Evolutionary conservation across 2,329 filamentous ascomycete genomes (phyloP), one percentile per base, ranked within the genome.

Genomic region (Pseudophaeomoniella oleicola): DNA sequence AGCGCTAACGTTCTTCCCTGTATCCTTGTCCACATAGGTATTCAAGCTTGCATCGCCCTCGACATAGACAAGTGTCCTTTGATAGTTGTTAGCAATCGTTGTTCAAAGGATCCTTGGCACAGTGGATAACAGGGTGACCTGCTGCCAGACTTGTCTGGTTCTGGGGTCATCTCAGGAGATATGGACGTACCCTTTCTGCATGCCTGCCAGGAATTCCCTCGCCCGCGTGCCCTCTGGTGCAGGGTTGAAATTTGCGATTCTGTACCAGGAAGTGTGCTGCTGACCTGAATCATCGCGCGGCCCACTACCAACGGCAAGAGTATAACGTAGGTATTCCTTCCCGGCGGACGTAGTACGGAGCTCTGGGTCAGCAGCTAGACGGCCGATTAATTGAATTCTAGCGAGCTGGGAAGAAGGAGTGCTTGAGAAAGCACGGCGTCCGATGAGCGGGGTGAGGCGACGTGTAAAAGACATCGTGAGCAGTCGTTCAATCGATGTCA

Each of bases 151-250:
- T 35, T 19, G 22, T 12, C 30, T 13, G 17, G 9, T n/a, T n/a
- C n/a, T n/a, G n/a, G n/a, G n/a, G n/a, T n/a, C n/a, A n/a, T n/a
- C n/a, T n/a, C n/a, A n/a, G n/a, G n/a, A n/a, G n/a, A n/a, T n/a
- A n/a, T n/a, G n/a, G 41, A 72, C 82, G 57, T 63, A 94, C 83
- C 88, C 88, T 68, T 94, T 96, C 37, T 75, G 75, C 58, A 94
- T 60, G 50, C 61, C 66, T 52, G 82, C 62, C 48, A 94, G 56
- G 52, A 72, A 79, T 44, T 94, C 82, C 52, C 78, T 77, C 55
- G 71, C 67, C 35, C 71, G 59, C n/a, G 56, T 37, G 0, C 39
- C 43, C 10, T 80, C 82, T 45, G 83, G 76, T 11, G 65, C 63
- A n/a, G n/a, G n/a, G 36, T 63, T 49, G 56, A 96, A 96, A 62